Conservation (phyloP, 2,329 filamentous ascomycete genomes). For the Dactylellina leptospora region DNA sequence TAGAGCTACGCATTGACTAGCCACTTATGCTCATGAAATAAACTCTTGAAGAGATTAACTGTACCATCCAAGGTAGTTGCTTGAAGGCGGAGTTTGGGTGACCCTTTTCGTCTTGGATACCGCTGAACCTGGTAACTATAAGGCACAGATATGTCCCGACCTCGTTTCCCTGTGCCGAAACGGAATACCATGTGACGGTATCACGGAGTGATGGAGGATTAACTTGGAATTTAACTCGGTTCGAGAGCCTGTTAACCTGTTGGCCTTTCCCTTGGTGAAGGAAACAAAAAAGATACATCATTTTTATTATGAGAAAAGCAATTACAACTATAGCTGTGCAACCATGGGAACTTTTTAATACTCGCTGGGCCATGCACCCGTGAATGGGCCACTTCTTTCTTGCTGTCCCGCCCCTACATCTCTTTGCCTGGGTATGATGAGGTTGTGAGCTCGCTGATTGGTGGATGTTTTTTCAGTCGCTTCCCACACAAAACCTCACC, state of each 20-base stretch:
- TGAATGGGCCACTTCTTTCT: slow-evolving; percentile 8
- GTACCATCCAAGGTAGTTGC: slow-evolving; percentile 6
- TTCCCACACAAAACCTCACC: slow-evolving; percentile 22
- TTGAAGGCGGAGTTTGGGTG: slow-evolving; percentile 7
- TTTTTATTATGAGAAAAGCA: slow-evolving; percentile 45
- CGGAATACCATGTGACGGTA: slow-evolving; percentile 3
- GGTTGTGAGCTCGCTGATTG: slow-evolving; percentile 26
- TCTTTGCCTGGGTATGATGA: background rate
- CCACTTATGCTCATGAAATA: slow-evolving; percentile 19
- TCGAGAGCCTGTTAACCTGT: slow-evolving; percentile 10
- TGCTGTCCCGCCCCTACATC: background rate
- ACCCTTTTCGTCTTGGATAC: slow-evolving; percentile 2
- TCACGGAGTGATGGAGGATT: slow-evolving; percentile 2
- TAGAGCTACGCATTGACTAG: too few species aligned
- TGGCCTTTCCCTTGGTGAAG: background rate
- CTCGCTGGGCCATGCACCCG: background rate
- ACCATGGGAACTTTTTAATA: slow-evolving; percentile 50
- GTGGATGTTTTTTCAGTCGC: slow-evolving; percentile 40
- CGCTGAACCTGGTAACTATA: slow-evolving; percentile 21
- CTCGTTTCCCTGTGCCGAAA: slow-evolving; percentile 16
- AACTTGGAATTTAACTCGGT: too few species aligned
- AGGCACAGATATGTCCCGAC: slow-evolving; percentile 15
- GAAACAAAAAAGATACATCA: background rate
- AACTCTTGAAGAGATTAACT: background rate
- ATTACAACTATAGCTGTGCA: slow-evolving; percentile 35